These are phyloP conservation scores for Dipodascopsis uninucleata DNA, from an alignment of 805 yeast species.

Conservation along the genomic window DNA sequence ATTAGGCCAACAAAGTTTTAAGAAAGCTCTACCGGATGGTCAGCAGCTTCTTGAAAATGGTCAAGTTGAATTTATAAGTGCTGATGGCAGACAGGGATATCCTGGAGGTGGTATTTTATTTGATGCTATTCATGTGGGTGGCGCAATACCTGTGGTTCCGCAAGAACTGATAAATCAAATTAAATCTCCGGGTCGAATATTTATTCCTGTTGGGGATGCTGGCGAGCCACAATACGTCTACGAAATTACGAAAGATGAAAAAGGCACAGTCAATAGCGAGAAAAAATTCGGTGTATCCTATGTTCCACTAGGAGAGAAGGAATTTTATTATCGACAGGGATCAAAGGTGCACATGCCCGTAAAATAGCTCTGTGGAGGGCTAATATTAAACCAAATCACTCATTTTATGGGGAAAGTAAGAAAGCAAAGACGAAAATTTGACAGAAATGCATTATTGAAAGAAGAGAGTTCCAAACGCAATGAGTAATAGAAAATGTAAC, in stretches of 20 bases:
- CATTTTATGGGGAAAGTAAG: too few species aligned
- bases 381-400: too few species aligned
- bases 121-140: slow-evolving; percentile 29
- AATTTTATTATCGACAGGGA: slow-evolving; percentile 13
- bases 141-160: slow-evolving; percentile 21
- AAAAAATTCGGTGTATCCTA: slow-evolving; percentile 21
- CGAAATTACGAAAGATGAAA: slow-evolving; percentile 12
- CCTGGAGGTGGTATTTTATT: slow-evolving; percentile 19
- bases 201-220: slow-evolving; percentile 21
- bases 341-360: too few species aligned
- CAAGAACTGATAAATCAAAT: slow-evolving; percentile 13
- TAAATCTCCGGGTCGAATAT: slow-evolving; percentile 25
- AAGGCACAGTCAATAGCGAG: slow-evolving; percentile 11
- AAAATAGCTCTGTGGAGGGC: too few species aligned
- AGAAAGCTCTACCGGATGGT: slow-evolving; percentile 3
- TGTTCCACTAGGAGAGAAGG: slow-evolving; percentile 18
- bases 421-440: too few species aligned
- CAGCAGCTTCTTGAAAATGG: slow-evolving; percentile 8
- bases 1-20: slow-evolving; percentile 9
- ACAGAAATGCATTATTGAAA: too few species aligned
- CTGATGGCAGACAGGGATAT: slow-evolving; percentile 24
- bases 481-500: too few species aligned
- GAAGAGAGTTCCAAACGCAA: too few species aligned
- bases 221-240: slow-evolving; percentile 18
- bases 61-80: slow-evolving; percentile 12